A percentile compares a stretch with the other conserved stretches of the same genome.
These are phyloP conservation scores for Zea mays DNA, from an alignment of 176 grass and related monocot genomes.

Conservation along the genomic window Zm-B73-REFERENCE-NAM-5.0 NC_050099.1:142501001-142501500, in stretches of 20 bases:
- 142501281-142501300: no score
- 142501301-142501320: no score
- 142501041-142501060: slow-evolving; percentile 72
- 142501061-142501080: slow-evolving; percentile 73
- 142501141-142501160: slow-evolving; percentile 95
- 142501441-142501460: slow-evolving; percentile 99
- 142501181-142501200: not conserved
- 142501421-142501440: slow-evolving; percentile 31
- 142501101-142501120: slow-evolving; percentile 78
- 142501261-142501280: no score
- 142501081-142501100: slow-evolving; percentile 65
- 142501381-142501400: not conserved
- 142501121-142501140: slow-evolving; percentile 93
- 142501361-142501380: slow-evolving; percentile 10
- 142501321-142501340: no score
- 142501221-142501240: not conserved
- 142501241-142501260: no score
- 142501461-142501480: slow-evolving; percentile 89
- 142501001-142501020: slow-evolving; percentile 82
- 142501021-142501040: slow-evolving; percentile 93
- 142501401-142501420: slow-evolving; percentile 13
- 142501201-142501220: not conserved
- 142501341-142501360: no score
- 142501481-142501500: slow-evolving; percentile 92
- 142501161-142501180: slow-evolving; percentile 18